Evolutionary conservation across 305 asterid genomes (phyloP).

Genomic region (Rubia peregrina): DNA sequence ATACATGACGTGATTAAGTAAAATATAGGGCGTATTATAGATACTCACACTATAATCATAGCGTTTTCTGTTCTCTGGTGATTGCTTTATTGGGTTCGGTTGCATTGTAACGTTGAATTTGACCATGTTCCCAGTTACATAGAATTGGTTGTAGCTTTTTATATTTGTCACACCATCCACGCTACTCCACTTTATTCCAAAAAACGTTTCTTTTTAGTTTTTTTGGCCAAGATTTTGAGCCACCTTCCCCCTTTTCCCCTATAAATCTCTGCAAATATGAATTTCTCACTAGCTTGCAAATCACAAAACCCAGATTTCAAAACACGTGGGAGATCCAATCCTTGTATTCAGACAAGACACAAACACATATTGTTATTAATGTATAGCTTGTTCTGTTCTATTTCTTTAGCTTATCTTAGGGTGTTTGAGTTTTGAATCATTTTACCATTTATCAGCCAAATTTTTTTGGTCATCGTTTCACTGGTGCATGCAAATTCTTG

Average conservation of each 20-base stretch:
- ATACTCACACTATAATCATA: no score
- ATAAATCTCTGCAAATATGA: not conserved
- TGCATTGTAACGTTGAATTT: no score
- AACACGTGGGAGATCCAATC: not conserved
- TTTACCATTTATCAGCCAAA: not conserved
- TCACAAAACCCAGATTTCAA: no score
- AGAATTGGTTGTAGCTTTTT: no score
- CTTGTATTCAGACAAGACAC: not conserved
- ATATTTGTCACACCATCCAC: no score
- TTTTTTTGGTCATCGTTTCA: not conserved
- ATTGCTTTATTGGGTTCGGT: no score
- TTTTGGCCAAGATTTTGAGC: not conserved
- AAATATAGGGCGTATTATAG: no score
- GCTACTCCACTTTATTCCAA: no score
- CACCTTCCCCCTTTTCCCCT: not conserved
- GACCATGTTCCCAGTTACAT: no score
- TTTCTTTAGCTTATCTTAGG: not conserved
- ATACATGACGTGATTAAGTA: no score
- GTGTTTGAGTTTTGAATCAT: not conserved
- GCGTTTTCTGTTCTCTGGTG: no score
- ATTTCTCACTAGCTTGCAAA: not conserved
- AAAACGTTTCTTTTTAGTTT: not conserved
- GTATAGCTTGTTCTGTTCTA: not conserved
- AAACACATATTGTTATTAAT: not conserved
- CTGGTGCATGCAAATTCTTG: conserved; percentile 1